phyloP scores from a whole-genome alignment of 2,329 filamentous ascomycete species.

The Alternaria sp. region DNA sequence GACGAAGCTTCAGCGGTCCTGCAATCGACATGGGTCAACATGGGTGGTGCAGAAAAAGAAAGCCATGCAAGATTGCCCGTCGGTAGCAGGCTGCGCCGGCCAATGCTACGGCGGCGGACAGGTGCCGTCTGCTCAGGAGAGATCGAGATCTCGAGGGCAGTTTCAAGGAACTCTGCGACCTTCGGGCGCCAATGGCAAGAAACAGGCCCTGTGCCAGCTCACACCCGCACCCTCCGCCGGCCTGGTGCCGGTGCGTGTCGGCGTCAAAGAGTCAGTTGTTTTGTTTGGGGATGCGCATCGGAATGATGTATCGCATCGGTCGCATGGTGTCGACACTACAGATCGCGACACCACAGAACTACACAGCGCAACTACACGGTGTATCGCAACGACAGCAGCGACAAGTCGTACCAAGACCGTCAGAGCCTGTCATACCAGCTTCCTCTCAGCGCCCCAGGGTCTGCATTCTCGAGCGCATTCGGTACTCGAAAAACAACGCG shows the following conservation, averaged over 20 bases:
- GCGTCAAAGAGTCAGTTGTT: slow-evolving; percentile 2
- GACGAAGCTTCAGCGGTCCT: slow-evolving; percentile 6
- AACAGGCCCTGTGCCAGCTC: slow-evolving; percentile 13
- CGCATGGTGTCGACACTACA: background rate
- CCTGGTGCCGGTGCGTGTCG: background rate
- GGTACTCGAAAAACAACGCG: slow-evolving; percentile 17
- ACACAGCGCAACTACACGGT: background rate
- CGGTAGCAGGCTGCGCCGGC: background rate
- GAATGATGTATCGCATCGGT: background rate
- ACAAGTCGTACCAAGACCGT: background rate
- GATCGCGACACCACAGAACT: background rate
- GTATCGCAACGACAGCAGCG: background rate
- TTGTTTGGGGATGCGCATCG: background rate
- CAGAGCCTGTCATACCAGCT: background rate
- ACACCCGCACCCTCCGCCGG: slow-evolving; percentile 9
- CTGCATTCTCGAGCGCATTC: slow-evolving; percentile 8
- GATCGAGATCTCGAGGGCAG: slow-evolving; percentile 17
- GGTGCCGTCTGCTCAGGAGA: slow-evolving; percentile 13
- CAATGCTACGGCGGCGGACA: slow-evolving; percentile 18
- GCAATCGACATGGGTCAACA: background rate
- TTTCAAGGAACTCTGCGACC: slow-evolving; percentile 4
- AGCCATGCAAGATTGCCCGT: background rate
- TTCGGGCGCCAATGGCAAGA: slow-evolving; percentile 17
- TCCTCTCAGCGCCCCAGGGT: background rate
- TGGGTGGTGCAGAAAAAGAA: slow-evolving; percentile 4